These are phyloP conservation scores for Laburnicola sp. DNA, from an alignment of 2,329 filamentous ascomycete genomes.

Conservation along the genomic window DNA sequence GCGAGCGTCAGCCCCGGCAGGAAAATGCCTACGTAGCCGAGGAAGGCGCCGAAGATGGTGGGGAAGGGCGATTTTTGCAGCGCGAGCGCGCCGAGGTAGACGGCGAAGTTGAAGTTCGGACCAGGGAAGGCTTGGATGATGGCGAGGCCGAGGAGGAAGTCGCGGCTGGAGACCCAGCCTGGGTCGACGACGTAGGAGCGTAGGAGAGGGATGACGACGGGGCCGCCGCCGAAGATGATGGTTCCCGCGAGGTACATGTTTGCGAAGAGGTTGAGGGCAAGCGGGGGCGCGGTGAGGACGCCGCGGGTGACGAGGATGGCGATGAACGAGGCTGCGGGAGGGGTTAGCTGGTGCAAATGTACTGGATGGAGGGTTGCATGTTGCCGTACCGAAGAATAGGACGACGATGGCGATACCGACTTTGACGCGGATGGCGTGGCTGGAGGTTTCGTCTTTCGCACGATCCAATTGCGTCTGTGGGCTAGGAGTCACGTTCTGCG, in stretches of 20 bases:
- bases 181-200: slow-evolving; percentile 61
- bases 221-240: slow-evolving; percentile 53
- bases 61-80: slow-evolving; percentile 33
- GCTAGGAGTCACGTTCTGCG: not conserved
- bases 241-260: slow-evolving; percentile 76
- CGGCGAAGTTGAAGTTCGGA: slow-evolving; percentile 60
- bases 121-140: slow-evolving; percentile 72
- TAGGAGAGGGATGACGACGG: slow-evolving; percentile 51
- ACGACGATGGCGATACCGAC: slow-evolving; percentile 5
- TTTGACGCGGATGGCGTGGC: not conserved
- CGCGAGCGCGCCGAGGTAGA: slow-evolving; percentile 48
- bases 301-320: slow-evolving; percentile 56
- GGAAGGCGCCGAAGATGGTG: slow-evolving; percentile 40
- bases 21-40: slow-evolving; percentile 49
- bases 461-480: not conserved
- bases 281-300: slow-evolving; percentile 46
- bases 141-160: slow-evolving; percentile 73
- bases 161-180: slow-evolving; percentile 69
- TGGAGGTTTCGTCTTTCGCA: not conserved
- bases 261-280: slow-evolving; percentile 65
- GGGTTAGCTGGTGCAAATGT: slow-evolving; percentile 5
- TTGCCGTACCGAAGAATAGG: slow-evolving; percentile 28
- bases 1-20: slow-evolving; percentile 45
- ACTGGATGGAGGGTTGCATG: not conserved
- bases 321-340: slow-evolving; percentile 55